A percentile compares a stretch with the other conserved stretches of the same genome.
Evolutionary conservation across 805 yeast genomes (phyloP).

Genomic region (Pichia deserticola): DNA sequence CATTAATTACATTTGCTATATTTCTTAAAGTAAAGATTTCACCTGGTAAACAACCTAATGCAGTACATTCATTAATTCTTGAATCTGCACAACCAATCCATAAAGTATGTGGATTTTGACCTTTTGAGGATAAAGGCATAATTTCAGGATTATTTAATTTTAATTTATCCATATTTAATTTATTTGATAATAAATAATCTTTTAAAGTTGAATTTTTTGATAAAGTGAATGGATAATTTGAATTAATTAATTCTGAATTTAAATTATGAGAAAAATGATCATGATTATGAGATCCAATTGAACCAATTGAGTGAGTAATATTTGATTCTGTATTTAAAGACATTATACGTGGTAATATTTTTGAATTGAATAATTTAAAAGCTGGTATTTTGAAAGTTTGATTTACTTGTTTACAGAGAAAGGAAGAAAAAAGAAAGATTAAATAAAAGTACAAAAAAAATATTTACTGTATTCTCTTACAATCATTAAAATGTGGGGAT

Average conservation of each 20-base stretch:
- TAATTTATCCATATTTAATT: slow-evolving; percentile 38
- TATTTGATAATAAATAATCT: slow-evolving; percentile 44
- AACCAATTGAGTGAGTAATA: no score
- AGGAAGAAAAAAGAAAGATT: no score
- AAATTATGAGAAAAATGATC: not conserved
- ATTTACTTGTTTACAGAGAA: no score
- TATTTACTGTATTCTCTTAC: no score
- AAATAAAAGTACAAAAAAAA: no score
- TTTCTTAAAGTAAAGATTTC: slow-evolving; percentile 85
- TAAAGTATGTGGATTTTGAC: slow-evolving; percentile 87
- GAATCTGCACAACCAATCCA: slow-evolving; percentile 96
- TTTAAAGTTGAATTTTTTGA: slow-evolving; percentile 39
- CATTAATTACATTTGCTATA: slow-evolving; percentile 70
- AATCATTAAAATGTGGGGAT: no score
- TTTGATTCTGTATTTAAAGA: slow-evolving; percentile 4
- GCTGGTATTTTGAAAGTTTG: slow-evolving; percentile 3
- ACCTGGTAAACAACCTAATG: slow-evolving; percentile 76
- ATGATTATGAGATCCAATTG: no score
- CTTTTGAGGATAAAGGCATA: slow-evolving; percentile 60
- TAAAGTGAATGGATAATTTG: slow-evolving; percentile 34
- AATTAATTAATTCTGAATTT: not conserved
- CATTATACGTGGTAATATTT: slow-evolving; percentile 10
- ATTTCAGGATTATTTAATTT: slow-evolving; percentile 47
- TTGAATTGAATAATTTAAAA: slow-evolving; percentile 1
- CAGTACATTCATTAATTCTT: slow-evolving; percentile 72